Percentiles rank a stretch among this genome's conserved stretches.
Conservation (phyloP, 352 stramenopile genomes). For the Pythium myriotylum region DNA sequence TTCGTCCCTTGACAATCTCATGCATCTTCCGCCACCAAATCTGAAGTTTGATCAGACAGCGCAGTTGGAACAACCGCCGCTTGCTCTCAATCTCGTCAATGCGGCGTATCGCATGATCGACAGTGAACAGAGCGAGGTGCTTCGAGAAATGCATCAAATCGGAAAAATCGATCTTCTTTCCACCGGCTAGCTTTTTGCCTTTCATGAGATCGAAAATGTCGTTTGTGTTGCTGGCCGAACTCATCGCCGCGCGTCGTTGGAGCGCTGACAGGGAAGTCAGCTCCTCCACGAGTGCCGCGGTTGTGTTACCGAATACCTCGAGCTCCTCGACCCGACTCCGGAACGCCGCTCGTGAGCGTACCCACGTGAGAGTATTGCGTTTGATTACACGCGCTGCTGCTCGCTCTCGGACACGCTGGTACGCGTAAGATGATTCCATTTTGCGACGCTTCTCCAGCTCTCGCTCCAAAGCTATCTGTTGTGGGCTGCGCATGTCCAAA, state of each 20-base stretch:
- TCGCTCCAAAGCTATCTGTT: not conserved
- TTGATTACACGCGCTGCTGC: conserved; percentile 65
- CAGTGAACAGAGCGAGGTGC: conserved; percentile 64
- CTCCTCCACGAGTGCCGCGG: conserved; percentile 50
- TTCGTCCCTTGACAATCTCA: conserved; percentile 41
- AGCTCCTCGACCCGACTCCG: conserved; percentile 62
- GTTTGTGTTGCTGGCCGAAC: not conserved
- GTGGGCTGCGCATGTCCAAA: not conserved
- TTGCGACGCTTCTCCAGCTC: conserved; percentile 14
- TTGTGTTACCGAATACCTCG: conserved; percentile 62
- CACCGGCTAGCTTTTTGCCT: conserved; percentile 10
- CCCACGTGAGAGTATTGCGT: conserved; percentile 56
- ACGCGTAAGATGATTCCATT: conserved; percentile 50
- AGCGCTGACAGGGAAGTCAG: conserved; percentile 31
- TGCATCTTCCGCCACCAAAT: conserved; percentile 54
- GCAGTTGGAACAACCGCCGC: conserved; percentile 45
- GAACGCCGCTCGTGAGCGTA: conserved; percentile 51
- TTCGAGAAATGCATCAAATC: conserved; percentile 71
- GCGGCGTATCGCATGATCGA: conserved; percentile 62
- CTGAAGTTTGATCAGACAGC: conserved; percentile 67
- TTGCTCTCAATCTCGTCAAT: conserved; percentile 62
- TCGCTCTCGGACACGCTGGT: conserved; percentile 57
- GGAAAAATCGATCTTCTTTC: conserved; percentile 49
- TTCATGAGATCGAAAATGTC: conserved; percentile 54
- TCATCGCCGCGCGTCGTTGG: conserved; percentile 12